A percentile compares a stretch with the other conserved stretches of the same genome.
Conservation (phyloP, 495 filamentous ascomycete genomes). For the Penicillium pulvis region DNA sequence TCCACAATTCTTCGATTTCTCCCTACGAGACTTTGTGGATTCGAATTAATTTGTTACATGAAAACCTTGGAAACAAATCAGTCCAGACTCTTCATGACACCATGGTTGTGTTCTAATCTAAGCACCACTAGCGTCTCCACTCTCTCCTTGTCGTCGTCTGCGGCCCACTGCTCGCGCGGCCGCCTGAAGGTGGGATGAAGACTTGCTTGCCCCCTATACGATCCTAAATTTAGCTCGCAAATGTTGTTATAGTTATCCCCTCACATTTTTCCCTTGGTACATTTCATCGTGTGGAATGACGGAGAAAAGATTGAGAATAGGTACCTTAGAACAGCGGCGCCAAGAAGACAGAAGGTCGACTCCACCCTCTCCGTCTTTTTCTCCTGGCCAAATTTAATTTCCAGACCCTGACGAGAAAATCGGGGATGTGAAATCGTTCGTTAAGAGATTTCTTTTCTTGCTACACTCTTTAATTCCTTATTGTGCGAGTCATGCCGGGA, state of each 20-base stretch:
- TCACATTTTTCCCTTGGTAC: not conserved
- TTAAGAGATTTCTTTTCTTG: slow-evolving; percentile 6
- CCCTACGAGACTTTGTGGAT: not conserved
- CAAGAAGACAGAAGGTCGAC: slow-evolving; percentile 23
- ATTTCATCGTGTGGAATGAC: slow-evolving; percentile 2
- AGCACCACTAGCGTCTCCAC: slow-evolving; percentile 33
- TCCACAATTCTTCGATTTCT: not conserved
- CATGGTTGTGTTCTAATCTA: slow-evolving; percentile 25
- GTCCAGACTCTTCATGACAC: slow-evolving; percentile 20
- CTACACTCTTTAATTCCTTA: slow-evolving; percentile 4
- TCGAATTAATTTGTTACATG: not conserved
- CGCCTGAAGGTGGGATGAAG: slow-evolving; percentile 6
- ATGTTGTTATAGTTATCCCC: not conserved
- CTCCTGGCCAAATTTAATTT: slow-evolving; percentile 25
- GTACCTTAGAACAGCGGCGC: slow-evolving; percentile 10
- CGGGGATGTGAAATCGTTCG: slow-evolving; percentile 17
- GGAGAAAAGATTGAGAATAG: not conserved
- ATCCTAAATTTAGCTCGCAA: not conserved
- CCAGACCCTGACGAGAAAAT: slow-evolving; percentile 22
- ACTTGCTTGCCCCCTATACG: not conserved
- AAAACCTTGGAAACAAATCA: not conserved
- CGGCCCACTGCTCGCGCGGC: slow-evolving; percentile 31
- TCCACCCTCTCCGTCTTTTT: slow-evolving; percentile 21
- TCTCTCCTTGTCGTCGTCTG: slow-evolving; percentile 23
- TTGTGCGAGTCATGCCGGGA: slow-evolving; percentile 44